Evolutionary conservation across 495 filamentous ascomycete genomes (phyloP).

Genomic region (Tuber melanosporum): DNA sequence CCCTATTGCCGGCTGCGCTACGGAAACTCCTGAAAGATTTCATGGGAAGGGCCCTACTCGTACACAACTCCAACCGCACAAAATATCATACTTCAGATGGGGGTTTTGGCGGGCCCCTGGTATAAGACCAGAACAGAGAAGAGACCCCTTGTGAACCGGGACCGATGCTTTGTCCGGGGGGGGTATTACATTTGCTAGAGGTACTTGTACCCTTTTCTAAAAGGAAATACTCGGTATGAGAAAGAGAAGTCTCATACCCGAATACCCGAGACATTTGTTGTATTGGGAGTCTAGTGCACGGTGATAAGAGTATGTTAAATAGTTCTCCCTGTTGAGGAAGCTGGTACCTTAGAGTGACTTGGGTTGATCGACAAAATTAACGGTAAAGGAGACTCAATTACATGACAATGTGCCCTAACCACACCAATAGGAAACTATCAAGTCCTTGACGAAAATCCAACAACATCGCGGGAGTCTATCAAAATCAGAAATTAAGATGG

Average conservation of each 20-base stretch:
- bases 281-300: not conserved
- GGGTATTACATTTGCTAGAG: not conserved
- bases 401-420: not conserved
- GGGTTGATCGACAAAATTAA: not conserved
- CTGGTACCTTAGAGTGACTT: not conserved
- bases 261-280: not conserved
- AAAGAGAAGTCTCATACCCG: not conserved
- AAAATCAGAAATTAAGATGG: not conserved
- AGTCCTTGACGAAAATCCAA: not conserved
- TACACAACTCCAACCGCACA: not conserved
- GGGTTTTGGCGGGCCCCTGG: not conserved
- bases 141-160: not conserved
- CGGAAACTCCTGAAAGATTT: not conserved
- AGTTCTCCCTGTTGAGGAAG: not conserved
- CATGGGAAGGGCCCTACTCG: not conserved
- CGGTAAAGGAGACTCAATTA: not conserved
- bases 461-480: not conserved
- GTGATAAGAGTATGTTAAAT: not conserved
- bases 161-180: not conserved
- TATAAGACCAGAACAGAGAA: not conserved
- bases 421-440: not conserved
- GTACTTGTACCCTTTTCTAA: not conserved
- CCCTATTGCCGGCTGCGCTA: not conserved
- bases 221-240: not conserved
- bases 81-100: not conserved